Percentiles rank a stretch among this genome's conserved stretches.
Evolutionary conservation across 2,329 filamentous ascomycete species (phyloP).

Genomic region (Thielaviopsis punctulata): DNA sequence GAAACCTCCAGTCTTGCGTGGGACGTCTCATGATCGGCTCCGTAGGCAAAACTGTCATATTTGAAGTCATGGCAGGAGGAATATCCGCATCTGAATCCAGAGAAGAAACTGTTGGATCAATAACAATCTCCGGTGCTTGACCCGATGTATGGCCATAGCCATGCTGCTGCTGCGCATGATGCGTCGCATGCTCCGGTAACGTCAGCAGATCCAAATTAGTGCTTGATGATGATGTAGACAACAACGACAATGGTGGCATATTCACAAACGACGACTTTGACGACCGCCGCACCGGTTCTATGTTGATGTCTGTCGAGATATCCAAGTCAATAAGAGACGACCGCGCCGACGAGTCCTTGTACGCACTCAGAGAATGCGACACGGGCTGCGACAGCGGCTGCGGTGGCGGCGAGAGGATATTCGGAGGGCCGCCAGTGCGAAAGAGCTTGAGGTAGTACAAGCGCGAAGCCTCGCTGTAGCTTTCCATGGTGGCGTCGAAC

Average conservation of each 20-base stretch:
- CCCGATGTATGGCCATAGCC: background rate
- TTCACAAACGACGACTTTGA: background rate
- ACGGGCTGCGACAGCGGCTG: slow-evolving; percentile 15
- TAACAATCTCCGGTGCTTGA: background rate
- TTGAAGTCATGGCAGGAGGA: too few relatives aligned
- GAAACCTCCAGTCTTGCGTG: background rate
- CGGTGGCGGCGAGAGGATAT: slow-evolving; percentile 20
- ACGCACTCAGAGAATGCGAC: slow-evolving; percentile 42
- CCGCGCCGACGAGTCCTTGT: slow-evolving; percentile 33
- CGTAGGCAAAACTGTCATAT: too few relatives aligned
- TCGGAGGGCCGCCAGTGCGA: slow-evolving; percentile 20
- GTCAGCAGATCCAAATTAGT: background rate
- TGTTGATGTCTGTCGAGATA: slow-evolving; percentile 29
- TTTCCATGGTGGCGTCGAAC: slow-evolving; percentile 48
- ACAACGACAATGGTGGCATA: background rate
- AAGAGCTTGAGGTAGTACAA: slow-evolving; percentile 30
- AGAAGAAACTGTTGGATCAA: background rate
- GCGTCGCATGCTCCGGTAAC: too few relatives aligned
- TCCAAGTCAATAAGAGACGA: slow-evolving; percentile 51
- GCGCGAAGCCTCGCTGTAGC: slow-evolving; percentile 46
- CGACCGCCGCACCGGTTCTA: background rate
- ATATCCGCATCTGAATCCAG: too few relatives aligned
- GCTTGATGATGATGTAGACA: background rate
- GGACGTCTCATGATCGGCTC: background rate
- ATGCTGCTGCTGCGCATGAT: background rate